Conservation (phyloP, 1,284 basidiomycete genomes). For the Cystobasidiaceae sp. region DNA sequence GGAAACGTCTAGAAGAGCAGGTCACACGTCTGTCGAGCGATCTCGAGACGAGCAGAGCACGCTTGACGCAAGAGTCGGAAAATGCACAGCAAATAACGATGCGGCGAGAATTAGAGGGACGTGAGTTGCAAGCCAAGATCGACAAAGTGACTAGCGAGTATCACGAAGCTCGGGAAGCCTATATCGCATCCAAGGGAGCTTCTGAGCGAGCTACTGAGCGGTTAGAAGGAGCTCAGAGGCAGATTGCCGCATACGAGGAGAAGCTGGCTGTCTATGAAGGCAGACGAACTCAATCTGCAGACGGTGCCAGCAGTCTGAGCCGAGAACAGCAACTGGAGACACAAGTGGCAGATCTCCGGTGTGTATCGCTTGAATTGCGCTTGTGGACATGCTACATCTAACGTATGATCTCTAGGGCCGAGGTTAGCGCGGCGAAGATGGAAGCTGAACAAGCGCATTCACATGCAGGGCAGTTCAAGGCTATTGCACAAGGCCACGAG, state of each 20-base stretch:
- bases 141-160: conserved; percentile 64
- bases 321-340: conserved; percentile 74
- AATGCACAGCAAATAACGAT: conserved; percentile 63
- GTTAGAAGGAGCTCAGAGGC: conserved; percentile 63
- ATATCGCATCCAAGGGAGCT: conserved; percentile 71
- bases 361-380: conserved; percentile 37
- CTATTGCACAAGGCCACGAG: conserved; percentile 75
- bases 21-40: conserved; percentile 71
- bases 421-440: conserved; percentile 67
- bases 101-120: conserved; percentile 73
- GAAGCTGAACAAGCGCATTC: conserved; percentile 64
- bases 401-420: conserved; percentile 54
- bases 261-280: conserved; percentile 82
- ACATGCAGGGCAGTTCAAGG: conserved; percentile 75
- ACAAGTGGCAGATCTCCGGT: conserved; percentile 78
- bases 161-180: conserved; percentile 63
- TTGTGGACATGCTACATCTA: not conserved
- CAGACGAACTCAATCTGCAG: conserved; percentile 49
- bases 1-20: conserved; percentile 70
- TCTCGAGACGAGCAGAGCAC: conserved; percentile 64
- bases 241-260: conserved; percentile 70
- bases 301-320: conserved; percentile 52
- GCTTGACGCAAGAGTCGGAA: conserved; percentile 74
- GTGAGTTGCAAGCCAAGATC: conserved; percentile 66
- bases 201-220: conserved; percentile 73